phyloP scores from a whole-genome alignment of 2,329 filamentous ascomycete genomes.

The Teratosphaeriaceae sp. region DNA sequence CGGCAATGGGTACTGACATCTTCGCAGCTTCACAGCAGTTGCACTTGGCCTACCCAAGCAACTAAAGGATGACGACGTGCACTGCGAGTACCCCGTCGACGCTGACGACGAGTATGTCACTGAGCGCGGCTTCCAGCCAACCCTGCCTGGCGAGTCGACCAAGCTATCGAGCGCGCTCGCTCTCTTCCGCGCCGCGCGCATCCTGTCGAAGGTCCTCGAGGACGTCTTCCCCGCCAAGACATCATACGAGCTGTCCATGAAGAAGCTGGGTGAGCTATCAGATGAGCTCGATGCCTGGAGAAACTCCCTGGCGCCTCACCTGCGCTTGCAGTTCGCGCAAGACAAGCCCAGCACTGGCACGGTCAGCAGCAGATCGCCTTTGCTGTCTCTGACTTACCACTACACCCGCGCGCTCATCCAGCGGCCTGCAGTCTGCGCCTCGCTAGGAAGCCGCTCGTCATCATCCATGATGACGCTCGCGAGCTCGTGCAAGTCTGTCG shows the following conservation, averaged over 20 bases:
- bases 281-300: constrained; percentile 78
- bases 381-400: constrained; percentile 86
- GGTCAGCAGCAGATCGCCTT: constrained; percentile 81
- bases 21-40: constrained; percentile 72
- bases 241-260: constrained; percentile 76
- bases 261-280: constrained; percentile 65
- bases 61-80: constrained; percentile 76
- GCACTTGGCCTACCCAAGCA: constrained; percentile 86
- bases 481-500: constrained; percentile 82
- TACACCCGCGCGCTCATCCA: constrained; percentile 83
- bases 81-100: constrained; percentile 83
- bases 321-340: constrained; percentile 79
- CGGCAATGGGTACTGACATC: too few relatives aligned
- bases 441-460: constrained; percentile 63
- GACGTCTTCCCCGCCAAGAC: constrained; percentile 73
- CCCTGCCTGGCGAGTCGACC: constrained; percentile 82
- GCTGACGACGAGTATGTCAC: constrained; percentile 95
- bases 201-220: constrained; percentile 75
- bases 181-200: constrained; percentile 71
- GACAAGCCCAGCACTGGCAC: constrained; percentile 94
- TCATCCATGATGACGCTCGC: constrained; percentile 71
- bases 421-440: constrained; percentile 78
- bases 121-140: constrained; percentile 84
- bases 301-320: constrained; percentile 66
- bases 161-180: constrained; percentile 85